These are phyloP conservation scores for Aphanomyces invadans DNA, from an alignment of 352 stramenopile species.

Conservation along the genomic window DNA sequence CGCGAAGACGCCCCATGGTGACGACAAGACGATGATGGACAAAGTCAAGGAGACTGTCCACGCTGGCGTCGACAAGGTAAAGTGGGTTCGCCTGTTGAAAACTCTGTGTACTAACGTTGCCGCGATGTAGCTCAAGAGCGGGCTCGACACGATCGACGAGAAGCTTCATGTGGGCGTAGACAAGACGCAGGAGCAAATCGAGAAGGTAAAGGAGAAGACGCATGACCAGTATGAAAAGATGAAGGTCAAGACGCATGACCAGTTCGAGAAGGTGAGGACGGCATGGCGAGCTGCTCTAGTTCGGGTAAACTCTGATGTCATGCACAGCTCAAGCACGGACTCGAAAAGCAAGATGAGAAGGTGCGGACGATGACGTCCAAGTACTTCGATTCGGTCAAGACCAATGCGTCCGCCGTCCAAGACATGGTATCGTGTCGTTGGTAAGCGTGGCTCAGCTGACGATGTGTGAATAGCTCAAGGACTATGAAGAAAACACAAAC, in stretches of 20 bases:
- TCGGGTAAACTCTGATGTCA: too few species aligned
- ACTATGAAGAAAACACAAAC: not conserved
- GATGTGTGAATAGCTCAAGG: not conserved
- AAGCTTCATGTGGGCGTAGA: not conserved
- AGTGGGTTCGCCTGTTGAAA: too few species aligned
- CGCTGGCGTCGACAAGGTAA: slow-evolving; percentile 18
- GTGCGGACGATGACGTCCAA: not conserved
- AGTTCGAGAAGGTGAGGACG: too few species aligned
- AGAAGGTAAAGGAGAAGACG: slow-evolving; percentile 6
- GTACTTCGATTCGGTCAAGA: not conserved
- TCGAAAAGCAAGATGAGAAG: slow-evolving; percentile 10
- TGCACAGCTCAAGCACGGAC: not conserved
- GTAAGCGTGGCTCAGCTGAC: too few species aligned
- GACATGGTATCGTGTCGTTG: too few species aligned
- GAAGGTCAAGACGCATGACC: too few species aligned
- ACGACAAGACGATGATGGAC: slow-evolving; percentile 17
- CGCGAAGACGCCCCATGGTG: too few species aligned
- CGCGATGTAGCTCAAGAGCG: slow-evolving; percentile 23
- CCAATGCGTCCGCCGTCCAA: not conserved
- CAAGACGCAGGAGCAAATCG: not conserved
- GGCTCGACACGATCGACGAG: slow-evolving; percentile 23
- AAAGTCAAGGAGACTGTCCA: slow-evolving; percentile 27
- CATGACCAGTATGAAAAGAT: slow-evolving; percentile 10
- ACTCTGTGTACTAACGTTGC: slow-evolving; percentile 25
- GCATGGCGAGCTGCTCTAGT: too few species aligned